Evolutionary conservation across 352 stramenopile species (phyloP).

Genomic region (Globisporangium camurandrum): DNA sequence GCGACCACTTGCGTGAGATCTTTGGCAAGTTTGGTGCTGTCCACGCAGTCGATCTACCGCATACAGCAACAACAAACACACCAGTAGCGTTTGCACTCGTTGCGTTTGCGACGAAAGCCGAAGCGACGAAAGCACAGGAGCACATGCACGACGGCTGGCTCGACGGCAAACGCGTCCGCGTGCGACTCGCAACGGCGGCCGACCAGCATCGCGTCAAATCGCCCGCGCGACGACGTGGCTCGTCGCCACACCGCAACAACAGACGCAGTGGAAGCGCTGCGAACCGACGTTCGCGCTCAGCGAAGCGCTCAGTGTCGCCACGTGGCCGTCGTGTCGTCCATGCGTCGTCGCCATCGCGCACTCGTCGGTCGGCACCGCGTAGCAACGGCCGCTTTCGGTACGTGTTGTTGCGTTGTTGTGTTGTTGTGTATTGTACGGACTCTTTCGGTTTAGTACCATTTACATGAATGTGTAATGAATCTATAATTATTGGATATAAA

Average conservation of each 20-base stretch:
- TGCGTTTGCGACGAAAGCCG: conserved; percentile 34
- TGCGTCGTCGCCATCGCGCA: conserved; percentile 6
- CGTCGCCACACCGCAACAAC: neutral
- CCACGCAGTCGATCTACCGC: conserved; percentile 38
- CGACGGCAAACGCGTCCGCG: conserved; percentile 69
- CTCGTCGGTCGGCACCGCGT: neutral
- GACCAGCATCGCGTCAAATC: neutral
- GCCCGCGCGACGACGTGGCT: neutral
- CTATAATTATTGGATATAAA: no score
- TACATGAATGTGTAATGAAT: neutral
- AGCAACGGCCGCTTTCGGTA: conserved; percentile 9
- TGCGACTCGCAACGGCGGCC: conserved; percentile 20
- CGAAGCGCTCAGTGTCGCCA: conserved; percentile 11
- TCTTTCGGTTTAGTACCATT: neutral
- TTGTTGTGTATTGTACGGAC: neutral
- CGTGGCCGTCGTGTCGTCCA: conserved; percentile 3
- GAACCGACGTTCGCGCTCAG: neutral
- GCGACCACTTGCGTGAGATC: conserved; percentile 77
- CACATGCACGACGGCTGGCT: conserved; percentile 85
- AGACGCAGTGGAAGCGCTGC: no score
- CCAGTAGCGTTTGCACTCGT: conserved; percentile 41
- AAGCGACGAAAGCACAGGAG: conserved; percentile 49
- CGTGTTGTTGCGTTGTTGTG: neutral
- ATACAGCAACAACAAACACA: conserved; percentile 13
- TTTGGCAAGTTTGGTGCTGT: conserved; percentile 83